Percentiles rank a stretch among this genome's conserved stretches.
Evolutionary conservation across 495 filamentous ascomycete genomes (phyloP).

Genomic region (Clohesyomyces aquaticus): DNA sequence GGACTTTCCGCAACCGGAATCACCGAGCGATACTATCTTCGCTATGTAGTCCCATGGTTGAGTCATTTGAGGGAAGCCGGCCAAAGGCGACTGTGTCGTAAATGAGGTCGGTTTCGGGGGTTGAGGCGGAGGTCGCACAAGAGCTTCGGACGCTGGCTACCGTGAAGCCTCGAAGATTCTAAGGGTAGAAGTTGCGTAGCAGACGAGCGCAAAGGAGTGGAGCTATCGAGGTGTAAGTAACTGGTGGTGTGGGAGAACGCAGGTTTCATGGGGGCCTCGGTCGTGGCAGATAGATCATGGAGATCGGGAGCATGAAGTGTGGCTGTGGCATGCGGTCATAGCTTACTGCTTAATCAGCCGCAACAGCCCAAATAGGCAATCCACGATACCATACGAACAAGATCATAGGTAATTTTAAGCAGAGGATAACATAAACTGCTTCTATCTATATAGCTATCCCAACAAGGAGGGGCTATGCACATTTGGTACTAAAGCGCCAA

Average conservation of each 20-base stretch:
- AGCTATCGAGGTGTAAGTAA: neutral
- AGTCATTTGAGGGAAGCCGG: conserved; percentile 54
- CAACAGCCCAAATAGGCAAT: neutral
- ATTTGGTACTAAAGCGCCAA: no score
- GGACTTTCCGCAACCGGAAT: conserved; percentile 91
- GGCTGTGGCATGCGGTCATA: neutral
- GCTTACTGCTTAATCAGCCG: neutral
- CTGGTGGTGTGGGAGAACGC: neutral
- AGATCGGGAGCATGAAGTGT: neutral
- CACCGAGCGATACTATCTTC: conserved; percentile 96
- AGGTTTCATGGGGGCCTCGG: neutral
- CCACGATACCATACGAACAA: neutral
- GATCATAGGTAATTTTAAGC: no score
- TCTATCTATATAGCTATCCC: no score
- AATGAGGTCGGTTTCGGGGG: neutral
- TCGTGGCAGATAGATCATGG: neutral
- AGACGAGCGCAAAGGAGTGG: no score
- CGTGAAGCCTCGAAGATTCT: no score
- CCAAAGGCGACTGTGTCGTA: neutral
- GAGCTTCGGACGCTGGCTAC: neutral
- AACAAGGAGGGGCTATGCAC: no score
- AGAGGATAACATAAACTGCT: no score
- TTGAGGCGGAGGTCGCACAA: neutral
- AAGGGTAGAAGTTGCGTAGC: no score
- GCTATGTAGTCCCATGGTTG: conserved; percentile 97